These are phyloP conservation scores for Candida pseudoviswanathii DNA, from an alignment of 1,139 yeast genomes.

Conservation along the genomic window DNA sequence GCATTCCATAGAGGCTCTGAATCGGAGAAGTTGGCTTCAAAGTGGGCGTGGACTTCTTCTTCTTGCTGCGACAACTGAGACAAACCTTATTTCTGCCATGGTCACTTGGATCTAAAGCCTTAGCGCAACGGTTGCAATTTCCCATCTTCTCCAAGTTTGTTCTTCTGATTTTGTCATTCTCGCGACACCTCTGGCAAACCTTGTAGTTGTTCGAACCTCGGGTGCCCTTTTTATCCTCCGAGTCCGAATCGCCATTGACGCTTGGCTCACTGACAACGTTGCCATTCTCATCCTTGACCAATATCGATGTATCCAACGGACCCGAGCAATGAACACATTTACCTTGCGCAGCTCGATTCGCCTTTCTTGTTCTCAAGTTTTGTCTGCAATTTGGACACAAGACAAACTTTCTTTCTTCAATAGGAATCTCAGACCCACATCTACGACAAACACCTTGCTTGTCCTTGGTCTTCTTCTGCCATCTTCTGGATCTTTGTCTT, in stretches of 20 bases:
- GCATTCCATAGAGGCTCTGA: not conserved
- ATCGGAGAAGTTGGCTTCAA: conserved; percentile 3
- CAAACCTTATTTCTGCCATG: conserved; percentile 61
- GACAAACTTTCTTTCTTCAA: conserved; percentile 53
- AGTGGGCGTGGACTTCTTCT: conserved; percentile 34
- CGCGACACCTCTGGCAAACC: conserved; percentile 65
- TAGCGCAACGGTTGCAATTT: conserved; percentile 64
- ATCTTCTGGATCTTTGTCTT: conserved; percentile 60
- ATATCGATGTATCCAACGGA: conserved; percentile 51
- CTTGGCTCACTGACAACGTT: conserved; percentile 9
- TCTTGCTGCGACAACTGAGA: conserved; percentile 51
- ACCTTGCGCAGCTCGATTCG: conserved; percentile 61
- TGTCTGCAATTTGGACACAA: conserved; percentile 62
- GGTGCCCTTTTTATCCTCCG: conserved; percentile 3
- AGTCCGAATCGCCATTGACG: conserved; percentile 16
- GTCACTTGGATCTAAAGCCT: conserved; percentile 44
- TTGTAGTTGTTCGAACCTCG: conserved; percentile 36
- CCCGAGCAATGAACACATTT: conserved; percentile 71
- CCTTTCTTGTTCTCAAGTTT: conserved; percentile 55
- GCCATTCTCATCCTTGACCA: conserved; percentile 21
- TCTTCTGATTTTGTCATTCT: conserved; percentile 59
- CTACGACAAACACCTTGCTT: conserved; percentile 66
- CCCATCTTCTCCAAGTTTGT: conserved; percentile 58
- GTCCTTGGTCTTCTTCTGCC: conserved; percentile 64
- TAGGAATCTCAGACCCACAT: conserved; percentile 58